Conservation (phyloP, 768 basidiomycete species). For the Leccinellum luteum region DNA sequence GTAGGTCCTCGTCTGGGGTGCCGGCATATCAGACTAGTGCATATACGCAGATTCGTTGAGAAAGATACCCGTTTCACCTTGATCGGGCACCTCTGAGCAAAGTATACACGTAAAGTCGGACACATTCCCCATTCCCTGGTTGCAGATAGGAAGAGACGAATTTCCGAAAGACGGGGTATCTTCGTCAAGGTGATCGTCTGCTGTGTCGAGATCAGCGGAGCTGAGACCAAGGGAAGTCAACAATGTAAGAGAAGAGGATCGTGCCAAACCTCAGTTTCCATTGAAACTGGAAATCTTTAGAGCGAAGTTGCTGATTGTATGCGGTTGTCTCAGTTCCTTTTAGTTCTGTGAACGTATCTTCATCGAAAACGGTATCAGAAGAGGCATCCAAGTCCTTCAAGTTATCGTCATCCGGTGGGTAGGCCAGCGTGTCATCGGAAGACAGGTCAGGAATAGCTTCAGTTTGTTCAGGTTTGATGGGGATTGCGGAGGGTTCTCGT, state of each 20-base stretch:
- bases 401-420: constrained; percentile 5
- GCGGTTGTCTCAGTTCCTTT: constrained; percentile 5
- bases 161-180: neutral
- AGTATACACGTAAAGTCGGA: constrained; percentile 21
- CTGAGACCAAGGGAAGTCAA: constrained; percentile 18
- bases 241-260: neutral
- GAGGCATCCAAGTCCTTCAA: constrained; percentile 16
- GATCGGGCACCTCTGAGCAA: constrained; percentile 10
- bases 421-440: constrained; percentile 26
- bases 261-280: constrained; percentile 16
- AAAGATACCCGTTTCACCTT: constrained; percentile 24
- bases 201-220: neutral
- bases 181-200: neutral
- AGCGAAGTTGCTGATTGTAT: constrained; percentile 10
- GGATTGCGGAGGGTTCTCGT: constrained; percentile 9
- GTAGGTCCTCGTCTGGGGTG: constrained; percentile 3
- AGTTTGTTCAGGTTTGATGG: constrained; percentile 2
- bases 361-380: constrained; percentile 23
- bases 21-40: constrained; percentile 19
- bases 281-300: neutral
- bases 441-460: constrained; percentile 2
- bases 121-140: constrained; percentile 7
- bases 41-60: constrained; percentile 12
- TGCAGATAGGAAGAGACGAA: constrained; percentile 12
- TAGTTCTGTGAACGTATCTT: neutral